Evolutionary conservation across 306 rosid species (phyloP).

Genomic region (Rosa chinensis): DNA sequence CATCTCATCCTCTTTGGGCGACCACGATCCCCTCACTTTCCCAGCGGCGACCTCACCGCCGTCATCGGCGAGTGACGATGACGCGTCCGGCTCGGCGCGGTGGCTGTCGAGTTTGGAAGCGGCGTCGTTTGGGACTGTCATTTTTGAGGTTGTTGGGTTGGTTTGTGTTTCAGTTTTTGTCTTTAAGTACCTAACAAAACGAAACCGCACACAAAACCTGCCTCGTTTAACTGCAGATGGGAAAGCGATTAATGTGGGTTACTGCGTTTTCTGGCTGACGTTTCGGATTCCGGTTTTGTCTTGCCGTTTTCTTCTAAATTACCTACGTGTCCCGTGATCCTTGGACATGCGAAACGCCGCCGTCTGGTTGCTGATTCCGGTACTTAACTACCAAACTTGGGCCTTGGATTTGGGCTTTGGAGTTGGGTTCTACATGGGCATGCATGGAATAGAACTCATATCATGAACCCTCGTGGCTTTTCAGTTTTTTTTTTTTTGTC

Average conservation of each 20-base stretch:
- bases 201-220: conserved; percentile 6
- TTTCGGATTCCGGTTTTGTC: conserved; percentile 13
- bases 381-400: neutral
- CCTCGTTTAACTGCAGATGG: conserved; percentile 30
- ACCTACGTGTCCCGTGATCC: conserved; percentile 13
- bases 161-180: neutral
- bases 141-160: conserved; percentile 7
- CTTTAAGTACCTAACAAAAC: neutral
- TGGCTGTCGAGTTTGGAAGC: conserved; percentile 15
- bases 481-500: no score
- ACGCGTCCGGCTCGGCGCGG: conserved; percentile 20
- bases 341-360: neutral
- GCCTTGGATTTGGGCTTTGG: neutral
- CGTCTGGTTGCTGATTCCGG: neutral
- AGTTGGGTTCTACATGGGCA: neutral
- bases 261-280: neutral
- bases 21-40: conserved; percentile 78
- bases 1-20: conserved; percentile 53
- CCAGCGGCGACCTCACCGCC: conserved; percentile 13
- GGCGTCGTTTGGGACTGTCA: conserved; percentile 29
- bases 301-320: conserved; percentile 16
- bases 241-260: neutral
- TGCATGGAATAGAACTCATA: no score
- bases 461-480: no score
- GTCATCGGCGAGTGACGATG: neutral